phyloP scores from a whole-genome alignment of 1,139 yeast species.

The Yarrowia galli region DNA sequence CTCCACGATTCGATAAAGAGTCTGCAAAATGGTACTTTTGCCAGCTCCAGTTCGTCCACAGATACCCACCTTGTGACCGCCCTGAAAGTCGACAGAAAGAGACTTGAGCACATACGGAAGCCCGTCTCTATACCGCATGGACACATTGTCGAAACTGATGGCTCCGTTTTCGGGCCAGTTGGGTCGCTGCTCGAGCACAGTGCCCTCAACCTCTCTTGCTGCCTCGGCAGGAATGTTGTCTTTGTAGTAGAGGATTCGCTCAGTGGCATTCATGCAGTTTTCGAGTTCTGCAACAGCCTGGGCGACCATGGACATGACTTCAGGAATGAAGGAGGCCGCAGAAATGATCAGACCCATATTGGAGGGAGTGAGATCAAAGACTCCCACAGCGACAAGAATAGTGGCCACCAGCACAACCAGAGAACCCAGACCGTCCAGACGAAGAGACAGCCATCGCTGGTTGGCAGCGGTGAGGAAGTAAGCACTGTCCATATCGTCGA shows the following conservation, averaged over 20 bases:
- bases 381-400: slow-evolving; percentile 62
- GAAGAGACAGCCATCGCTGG: slow-evolving; percentile 78
- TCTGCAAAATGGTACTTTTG: slow-evolving; percentile 69
- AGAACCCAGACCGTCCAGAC: slow-evolving; percentile 61
- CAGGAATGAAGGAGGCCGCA: slow-evolving; percentile 46
- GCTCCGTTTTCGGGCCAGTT: slow-evolving; percentile 69
- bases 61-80: slow-evolving; percentile 69
- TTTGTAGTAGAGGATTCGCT: slow-evolving; percentile 74
- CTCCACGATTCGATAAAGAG: slow-evolving; percentile 67
- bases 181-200: slow-evolving; percentile 54
- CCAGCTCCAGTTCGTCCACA: slow-evolving; percentile 86
- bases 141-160: slow-evolving; percentile 63
- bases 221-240: slow-evolving; percentile 68
- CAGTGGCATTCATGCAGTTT: slow-evolving; percentile 81
- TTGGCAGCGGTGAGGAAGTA: slow-evolving; percentile 66
- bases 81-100: slow-evolving; percentile 55
- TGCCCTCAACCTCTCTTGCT: slow-evolving; percentile 45
- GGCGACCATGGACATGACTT: slow-evolving; percentile 47
- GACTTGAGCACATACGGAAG: slow-evolving; percentile 73
- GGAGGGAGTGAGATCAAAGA: slow-evolving; percentile 66
- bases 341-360: slow-evolving; percentile 68
- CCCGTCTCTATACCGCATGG: slow-evolving; percentile 73
- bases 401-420: slow-evolving; percentile 56
- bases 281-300: slow-evolving; percentile 69
- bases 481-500: slow-evolving; percentile 72